Percentiles rank a stretch among this genome's conserved stretches.
phyloP scores from a whole-genome alignment of 306 rosid genomes.

The Astragalus glycyphyllos region DNA sequence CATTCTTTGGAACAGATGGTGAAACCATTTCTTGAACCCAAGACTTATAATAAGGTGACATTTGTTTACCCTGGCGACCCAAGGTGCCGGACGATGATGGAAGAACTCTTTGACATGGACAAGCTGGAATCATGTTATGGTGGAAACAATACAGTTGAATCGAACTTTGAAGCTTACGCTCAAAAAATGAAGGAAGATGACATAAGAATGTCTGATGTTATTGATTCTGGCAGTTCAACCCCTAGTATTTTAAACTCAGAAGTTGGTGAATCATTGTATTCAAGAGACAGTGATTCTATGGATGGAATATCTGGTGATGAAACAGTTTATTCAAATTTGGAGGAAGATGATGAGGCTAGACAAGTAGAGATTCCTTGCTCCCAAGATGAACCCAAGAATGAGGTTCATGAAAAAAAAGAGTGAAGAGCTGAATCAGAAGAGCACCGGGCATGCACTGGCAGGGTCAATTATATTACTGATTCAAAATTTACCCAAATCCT shows the following conservation, averaged over 20 bases:
- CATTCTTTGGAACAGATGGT: constrained; percentile 60
- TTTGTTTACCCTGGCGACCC: constrained; percentile 73
- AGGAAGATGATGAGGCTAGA: constrained; percentile 29
- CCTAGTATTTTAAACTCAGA: constrained; percentile 17
- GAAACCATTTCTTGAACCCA: constrained; percentile 77
- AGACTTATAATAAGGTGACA: constrained; percentile 69
- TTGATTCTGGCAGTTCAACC: constrained; percentile 51
- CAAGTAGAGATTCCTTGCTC: constrained; percentile 12
- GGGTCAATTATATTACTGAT: constrained; percentile 28
- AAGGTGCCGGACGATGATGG: constrained; percentile 62
- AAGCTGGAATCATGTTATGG: constrained; percentile 73
- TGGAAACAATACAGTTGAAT: constrained; percentile 54
- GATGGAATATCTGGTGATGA: constrained; percentile 44
- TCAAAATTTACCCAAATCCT: constrained; percentile 18
- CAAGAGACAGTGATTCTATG: constrained; percentile 47
- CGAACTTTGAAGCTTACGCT: constrained; percentile 59
- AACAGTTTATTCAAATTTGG: constrained; percentile 41
- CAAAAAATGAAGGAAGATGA: constrained; percentile 69
- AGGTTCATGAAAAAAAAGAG: constrained; percentile 28
- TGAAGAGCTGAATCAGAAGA: constrained; percentile 26
- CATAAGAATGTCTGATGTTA: constrained; percentile 45
- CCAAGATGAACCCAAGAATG: constrained; percentile 36
- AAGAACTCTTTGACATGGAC: constrained; percentile 65
- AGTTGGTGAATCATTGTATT: constrained; percentile 39
- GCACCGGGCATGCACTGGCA: constrained; percentile 20